Evolutionary conservation across 208 protist species (phyloP).

Genomic region (Trypanosomatidae sp.): DNA sequence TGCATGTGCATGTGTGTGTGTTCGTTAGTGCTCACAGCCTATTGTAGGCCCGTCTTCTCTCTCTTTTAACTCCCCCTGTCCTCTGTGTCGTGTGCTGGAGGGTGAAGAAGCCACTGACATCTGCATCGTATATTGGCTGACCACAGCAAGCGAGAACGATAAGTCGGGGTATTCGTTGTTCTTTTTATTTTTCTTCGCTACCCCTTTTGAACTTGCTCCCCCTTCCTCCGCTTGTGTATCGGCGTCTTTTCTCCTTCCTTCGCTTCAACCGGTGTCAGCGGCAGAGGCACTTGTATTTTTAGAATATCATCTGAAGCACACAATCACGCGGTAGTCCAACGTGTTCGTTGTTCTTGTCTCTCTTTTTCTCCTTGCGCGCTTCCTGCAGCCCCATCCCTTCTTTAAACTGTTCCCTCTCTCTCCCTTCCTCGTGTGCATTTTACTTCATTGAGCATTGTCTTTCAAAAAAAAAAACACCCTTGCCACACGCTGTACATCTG

Average conservation of each 20-base stretch:
- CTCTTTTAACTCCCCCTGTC: background rate
- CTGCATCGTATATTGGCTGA: background rate
- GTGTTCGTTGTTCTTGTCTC: background rate
- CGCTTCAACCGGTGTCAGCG: background rate
- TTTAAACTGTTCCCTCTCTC: background rate
- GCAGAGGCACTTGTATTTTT: background rate
- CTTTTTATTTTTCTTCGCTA: background rate
- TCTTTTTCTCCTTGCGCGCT: background rate
- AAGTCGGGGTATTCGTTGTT: background rate
- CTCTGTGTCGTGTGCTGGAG: background rate
- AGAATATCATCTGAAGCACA: background rate
- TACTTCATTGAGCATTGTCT: background rate
- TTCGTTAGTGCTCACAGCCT: background rate
- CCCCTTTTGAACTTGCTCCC: background rate
- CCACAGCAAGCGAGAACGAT: background rate
- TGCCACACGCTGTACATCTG: background rate
- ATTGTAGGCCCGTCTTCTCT: background rate
- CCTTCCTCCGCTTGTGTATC: background rate
- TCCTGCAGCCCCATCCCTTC: too few species aligned
- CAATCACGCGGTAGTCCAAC: background rate
- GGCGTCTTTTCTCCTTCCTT: background rate
- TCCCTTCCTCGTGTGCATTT: background rate
- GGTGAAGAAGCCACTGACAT: background rate
- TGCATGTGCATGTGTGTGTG: background rate
- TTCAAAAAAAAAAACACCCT: background rate